These are phyloP conservation scores for Tetrapisispora phaffii DNA, from an alignment of 805 yeast genomes.

Conservation along the genomic window DNA sequence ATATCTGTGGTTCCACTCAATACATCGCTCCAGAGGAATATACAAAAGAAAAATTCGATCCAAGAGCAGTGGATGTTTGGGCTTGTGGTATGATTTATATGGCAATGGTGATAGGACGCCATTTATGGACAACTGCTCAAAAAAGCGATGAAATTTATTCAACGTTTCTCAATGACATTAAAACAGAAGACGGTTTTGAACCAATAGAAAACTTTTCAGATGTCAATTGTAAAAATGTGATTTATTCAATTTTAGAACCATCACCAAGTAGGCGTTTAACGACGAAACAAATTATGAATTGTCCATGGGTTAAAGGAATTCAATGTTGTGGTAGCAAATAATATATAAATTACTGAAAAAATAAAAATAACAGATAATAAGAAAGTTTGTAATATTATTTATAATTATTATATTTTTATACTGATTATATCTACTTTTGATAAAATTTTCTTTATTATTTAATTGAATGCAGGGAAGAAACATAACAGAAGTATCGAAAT, in stretches of 20 bases:
- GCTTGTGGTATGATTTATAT: slow-evolving; percentile 86
- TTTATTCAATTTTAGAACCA: slow-evolving; percentile 89
- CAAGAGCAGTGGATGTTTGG: slow-evolving; percentile 81
- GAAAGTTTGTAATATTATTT: neutral
- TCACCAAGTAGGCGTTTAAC: slow-evolving; percentile 78
- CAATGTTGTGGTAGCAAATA: slow-evolving; percentile 53
- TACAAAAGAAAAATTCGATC: slow-evolving; percentile 56
- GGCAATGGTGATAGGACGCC: slow-evolving; percentile 93
- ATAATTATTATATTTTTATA: neutral
- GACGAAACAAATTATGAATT: slow-evolving; percentile 75
- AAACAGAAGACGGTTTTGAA: slow-evolving; percentile 77
- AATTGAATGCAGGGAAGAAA: neutral
- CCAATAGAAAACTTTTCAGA: slow-evolving; percentile 82
- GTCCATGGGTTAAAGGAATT: slow-evolving; percentile 95
- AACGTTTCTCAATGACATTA: slow-evolving; percentile 66
- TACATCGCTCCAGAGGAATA: slow-evolving; percentile 89
- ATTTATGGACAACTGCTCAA: slow-evolving; percentile 79
- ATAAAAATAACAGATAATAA: neutral
- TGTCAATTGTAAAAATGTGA: slow-evolving; percentile 84
- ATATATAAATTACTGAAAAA: neutral
- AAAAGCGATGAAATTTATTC: slow-evolving; percentile 71
- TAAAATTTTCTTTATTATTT: neutral
- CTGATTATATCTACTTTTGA: neutral
- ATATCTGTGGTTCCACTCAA: slow-evolving; percentile 78
- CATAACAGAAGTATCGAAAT: no score